Evolutionary conservation across 2,329 filamentous ascomycete genomes (phyloP).

Genomic region (Emmonsiellopsis sp.): DNA sequence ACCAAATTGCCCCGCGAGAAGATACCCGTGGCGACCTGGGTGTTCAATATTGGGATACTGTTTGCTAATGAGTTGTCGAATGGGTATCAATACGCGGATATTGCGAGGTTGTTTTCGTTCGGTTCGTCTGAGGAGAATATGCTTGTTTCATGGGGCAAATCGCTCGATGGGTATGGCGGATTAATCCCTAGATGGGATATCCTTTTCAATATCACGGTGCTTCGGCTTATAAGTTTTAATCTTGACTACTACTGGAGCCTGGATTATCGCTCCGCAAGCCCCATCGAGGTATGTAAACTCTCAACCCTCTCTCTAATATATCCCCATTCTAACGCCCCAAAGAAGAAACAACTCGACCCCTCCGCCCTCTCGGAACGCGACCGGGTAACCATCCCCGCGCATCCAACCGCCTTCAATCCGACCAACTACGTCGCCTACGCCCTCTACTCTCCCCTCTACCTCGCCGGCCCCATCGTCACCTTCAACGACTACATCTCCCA

Average conservation of each 20-base stretch:
- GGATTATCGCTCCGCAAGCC: constrained; percentile 52
- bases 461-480: constrained; percentile 85
- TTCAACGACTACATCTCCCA: constrained; percentile 98
- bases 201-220: constrained; percentile 91
- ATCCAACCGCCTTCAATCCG: constrained; percentile 60
- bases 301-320: not conserved
- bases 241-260: constrained; percentile 92
- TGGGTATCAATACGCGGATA: constrained; percentile 63
- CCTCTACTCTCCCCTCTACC: constrained; percentile 86
- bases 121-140: constrained; percentile 32
- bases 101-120: constrained; percentile 47
- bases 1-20: constrained; percentile 60
- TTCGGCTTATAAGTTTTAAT: constrained; percentile 93
- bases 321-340: constrained; percentile 32
- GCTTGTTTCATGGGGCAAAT: constrained; percentile 54
- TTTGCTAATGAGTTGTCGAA: constrained; percentile 80
- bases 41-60: constrained; percentile 74
- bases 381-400: constrained; percentile 67
- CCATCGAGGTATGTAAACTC: constrained; percentile 63
- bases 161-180: constrained; percentile 70
- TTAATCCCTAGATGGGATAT: constrained; percentile 90
- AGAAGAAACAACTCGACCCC: constrained; percentile 99
- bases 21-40: constrained; percentile 71
- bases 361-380: constrained; percentile 80
- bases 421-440: constrained; percentile 83